Evolutionary conservation across 2,329 filamentous ascomycete genomes (phyloP), one percentile per base, ranked within the genome.

Genomic region (Colletotrichum ledebouriae): DNA sequence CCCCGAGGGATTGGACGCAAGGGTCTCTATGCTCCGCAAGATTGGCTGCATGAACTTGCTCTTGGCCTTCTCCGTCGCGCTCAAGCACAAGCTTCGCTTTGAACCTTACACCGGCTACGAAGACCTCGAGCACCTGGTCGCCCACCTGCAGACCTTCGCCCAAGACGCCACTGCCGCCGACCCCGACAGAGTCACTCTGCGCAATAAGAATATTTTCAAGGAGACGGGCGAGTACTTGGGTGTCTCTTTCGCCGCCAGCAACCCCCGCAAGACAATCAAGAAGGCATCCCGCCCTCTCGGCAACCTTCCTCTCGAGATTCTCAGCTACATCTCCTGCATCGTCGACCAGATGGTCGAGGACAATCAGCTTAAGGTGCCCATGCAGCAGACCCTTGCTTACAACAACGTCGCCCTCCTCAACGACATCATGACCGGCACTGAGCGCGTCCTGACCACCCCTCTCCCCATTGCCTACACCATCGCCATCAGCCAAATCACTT

Each of bases 11-110:
- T 66, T 76, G 44, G 79, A 81, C 10, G 84, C 85, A 20, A 93
- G 93, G 73, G 84, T 91, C 49, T 89, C 91, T 71, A 74, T 94
- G 2, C 83, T 96, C 12, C 86, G 83, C 62, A 95, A 95, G 78
- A 76, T 93, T 82, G 89, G 89, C 15, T 89, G 89, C 6, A 87
- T 96, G 78, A 95, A 96, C 76, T 84, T 96, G 6, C 85, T 96
- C 71, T 86, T 93, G 33, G 91, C 92, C 2, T 96, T 92, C 73
- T 86, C 92, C n/a, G 84, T 92, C 17, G 81, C 93, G 2, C 83
- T 97, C 67, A 95, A 95, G 81, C 93, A 96, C 80, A 90, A 89
- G 73, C 86, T 97, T 37, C 92, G 93, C 37, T 95, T 95, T 77
- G 93, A 97, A 76, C 93, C 93, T 1, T 93, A 92, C 73, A 89